These are phyloP conservation scores for Cornus kousa DNA, from an alignment of 148 eudicot genomes.

Conservation along the genomic window DNA sequence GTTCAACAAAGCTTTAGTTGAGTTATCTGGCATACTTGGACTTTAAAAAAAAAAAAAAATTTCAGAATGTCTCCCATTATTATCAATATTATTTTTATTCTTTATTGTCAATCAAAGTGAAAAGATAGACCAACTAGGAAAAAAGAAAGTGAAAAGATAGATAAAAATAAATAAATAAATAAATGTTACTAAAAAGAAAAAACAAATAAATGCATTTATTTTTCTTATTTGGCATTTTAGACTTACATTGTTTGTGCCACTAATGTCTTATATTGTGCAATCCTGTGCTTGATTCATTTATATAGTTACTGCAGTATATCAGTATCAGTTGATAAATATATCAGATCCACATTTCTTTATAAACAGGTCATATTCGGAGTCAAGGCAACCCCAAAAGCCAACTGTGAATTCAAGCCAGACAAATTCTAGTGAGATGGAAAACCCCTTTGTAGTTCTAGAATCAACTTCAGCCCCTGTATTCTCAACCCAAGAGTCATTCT, in stretches of 20 bases:
- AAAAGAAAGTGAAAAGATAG: not conserved
- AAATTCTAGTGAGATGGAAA: constrained; percentile 32
- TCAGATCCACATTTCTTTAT: constrained; percentile 24
- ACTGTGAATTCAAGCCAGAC: constrained; percentile 31
- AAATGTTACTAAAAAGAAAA: not conserved
- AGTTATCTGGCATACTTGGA: not conserved
- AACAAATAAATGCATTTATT: not conserved
- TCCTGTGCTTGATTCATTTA: not conserved
- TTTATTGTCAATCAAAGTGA: not conserved
- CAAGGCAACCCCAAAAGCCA: constrained; percentile 27
- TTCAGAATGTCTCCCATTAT: not conserved
- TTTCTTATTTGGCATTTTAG: not conserved
- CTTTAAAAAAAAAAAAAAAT: not conserved
- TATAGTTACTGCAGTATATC: not conserved
- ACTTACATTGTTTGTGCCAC: no score
- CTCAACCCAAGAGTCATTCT: constrained; percentile 34
- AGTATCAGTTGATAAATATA: constrained; percentile 8
- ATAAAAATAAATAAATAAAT: no score
- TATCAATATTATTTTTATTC: not conserved
- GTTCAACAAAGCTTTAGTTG: not conserved
- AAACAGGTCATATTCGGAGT: constrained; percentile 51
- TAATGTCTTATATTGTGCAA: not conserved
- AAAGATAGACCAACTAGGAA: not conserved
- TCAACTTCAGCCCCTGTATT: constrained; percentile 39
- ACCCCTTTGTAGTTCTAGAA: constrained; percentile 54